phyloP scores from a whole-genome alignment of 2,329 filamentous ascomycete genomes.

The Penicillium sp. region DNA sequence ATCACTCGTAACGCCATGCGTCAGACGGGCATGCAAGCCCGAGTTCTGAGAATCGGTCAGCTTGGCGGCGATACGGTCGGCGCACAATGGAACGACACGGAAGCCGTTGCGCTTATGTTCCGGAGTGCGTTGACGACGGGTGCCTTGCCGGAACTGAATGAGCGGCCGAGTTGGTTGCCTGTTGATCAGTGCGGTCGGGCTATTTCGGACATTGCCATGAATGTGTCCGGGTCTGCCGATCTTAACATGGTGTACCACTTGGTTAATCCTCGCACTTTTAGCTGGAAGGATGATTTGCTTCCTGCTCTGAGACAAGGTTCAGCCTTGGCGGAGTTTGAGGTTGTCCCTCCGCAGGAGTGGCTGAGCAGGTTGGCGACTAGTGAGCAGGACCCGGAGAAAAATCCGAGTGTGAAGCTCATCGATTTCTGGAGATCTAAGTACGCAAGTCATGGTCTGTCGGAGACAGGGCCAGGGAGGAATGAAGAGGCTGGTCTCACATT shows the following conservation, averaged over 20 bases:
- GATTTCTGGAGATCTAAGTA: constrained; percentile 56
- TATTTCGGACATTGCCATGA: constrained; percentile 36
- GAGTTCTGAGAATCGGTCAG: constrained; percentile 38
- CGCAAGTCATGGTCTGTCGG: constrained; percentile 7
- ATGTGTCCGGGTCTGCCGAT: constrained; percentile 18
- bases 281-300: constrained; percentile 35
- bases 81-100: constrained; percentile 25
- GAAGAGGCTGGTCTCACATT: constrained; percentile 7
- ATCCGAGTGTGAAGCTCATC: constrained; percentile 53
- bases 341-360: constrained; percentile 32
- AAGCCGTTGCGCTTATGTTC: constrained; percentile 53
- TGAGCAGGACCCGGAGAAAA: constrained; percentile 48
- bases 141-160: constrained; percentile 45
- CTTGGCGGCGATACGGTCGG: constrained; percentile 31
- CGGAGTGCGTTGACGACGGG: constrained; percentile 46
- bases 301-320: constrained; percentile 26
- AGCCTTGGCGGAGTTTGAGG: constrained; percentile 31
- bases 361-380: constrained; percentile 36
- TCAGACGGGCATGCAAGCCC: constrained; percentile 22
- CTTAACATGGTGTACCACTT: constrained; percentile 48
- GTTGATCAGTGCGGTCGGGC: constrained; percentile 38
- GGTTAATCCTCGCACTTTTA: constrained; percentile 46
- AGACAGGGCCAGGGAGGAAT: not conserved
- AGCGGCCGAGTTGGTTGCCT: constrained; percentile 45
- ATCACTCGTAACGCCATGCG: constrained; percentile 31